These are phyloP conservation scores for Lipomyces chichibuensis DNA, from an alignment of 805 yeast genomes.

Conservation along the genomic window DNA sequence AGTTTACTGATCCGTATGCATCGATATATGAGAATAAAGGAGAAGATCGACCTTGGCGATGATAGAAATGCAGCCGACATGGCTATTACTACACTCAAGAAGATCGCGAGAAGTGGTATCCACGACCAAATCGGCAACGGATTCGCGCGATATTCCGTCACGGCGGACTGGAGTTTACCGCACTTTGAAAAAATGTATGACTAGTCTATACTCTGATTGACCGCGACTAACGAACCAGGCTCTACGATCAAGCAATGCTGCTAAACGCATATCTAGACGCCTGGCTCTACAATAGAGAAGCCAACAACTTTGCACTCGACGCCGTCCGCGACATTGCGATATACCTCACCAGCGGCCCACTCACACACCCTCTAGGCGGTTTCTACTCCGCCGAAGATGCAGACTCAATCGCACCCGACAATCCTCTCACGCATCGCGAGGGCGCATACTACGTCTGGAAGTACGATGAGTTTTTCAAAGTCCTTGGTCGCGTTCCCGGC, in stretches of 20 bases:
- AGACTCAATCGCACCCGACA: conserved; percentile 39
- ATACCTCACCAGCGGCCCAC: conserved; percentile 38
- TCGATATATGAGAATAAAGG: conserved; percentile 16
- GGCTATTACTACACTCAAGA: conserved; percentile 40
- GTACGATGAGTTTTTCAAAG: conserved; percentile 41
- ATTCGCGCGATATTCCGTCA: conserved; percentile 45
- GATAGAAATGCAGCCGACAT: conserved; percentile 27
- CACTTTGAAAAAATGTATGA: conserved; percentile 46
- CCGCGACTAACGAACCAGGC: conserved; percentile 16
- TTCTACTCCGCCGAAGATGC: conserved; percentile 46
- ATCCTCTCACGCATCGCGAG: conserved; percentile 35
- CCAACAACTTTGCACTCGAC: conserved; percentile 32
- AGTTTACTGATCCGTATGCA: conserved; percentile 36
- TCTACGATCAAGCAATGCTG: conserved; percentile 46
- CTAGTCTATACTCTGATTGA: neutral
- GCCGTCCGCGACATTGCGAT: conserved; percentile 38
- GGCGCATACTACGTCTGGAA: conserved; percentile 48
- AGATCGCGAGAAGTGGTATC: conserved; percentile 45
- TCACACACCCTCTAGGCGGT: conserved; percentile 38
- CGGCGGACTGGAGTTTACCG: conserved; percentile 49
- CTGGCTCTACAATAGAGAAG: conserved; percentile 35
- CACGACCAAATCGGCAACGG: conserved; percentile 48
- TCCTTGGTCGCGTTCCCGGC: conserved; percentile 36
- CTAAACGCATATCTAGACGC: conserved; percentile 43
- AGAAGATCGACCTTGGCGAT: conserved; percentile 21